Evolutionary conservation across 2,329 filamentous ascomycete genomes (phyloP).

Genomic region (Penicillium sp.): DNA sequence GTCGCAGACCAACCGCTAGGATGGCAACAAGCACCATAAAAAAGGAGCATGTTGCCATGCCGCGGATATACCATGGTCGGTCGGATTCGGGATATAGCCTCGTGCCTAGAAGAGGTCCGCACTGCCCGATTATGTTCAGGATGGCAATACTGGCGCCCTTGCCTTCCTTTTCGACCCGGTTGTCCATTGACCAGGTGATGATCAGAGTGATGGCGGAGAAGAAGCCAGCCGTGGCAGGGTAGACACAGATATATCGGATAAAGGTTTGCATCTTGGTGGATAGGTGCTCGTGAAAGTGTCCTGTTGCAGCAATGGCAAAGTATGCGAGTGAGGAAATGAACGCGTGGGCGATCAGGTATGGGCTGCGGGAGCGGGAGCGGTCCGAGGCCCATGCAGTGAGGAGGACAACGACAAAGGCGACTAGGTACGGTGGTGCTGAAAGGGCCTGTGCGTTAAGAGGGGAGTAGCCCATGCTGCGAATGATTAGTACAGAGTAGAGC

Average conservation of each 20-base stretch:
- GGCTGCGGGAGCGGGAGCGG: conserved; percentile 60
- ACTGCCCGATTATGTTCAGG: conserved; percentile 79
- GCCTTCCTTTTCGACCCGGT: conserved; percentile 68
- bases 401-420: conserved; percentile 72
- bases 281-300: conserved; percentile 44
- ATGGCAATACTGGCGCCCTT: conserved; percentile 78
- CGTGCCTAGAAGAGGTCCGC: conserved; percentile 71
- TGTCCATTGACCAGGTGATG: conserved; percentile 88
- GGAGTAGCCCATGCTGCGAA: conserved; percentile 66
- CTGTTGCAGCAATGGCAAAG: conserved; percentile 61
- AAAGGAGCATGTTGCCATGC: conserved; percentile 63
- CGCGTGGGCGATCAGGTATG: conserved; percentile 69
- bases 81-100: conserved; percentile 63
- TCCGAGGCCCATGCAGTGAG: conserved; percentile 74
- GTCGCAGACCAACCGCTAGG: conserved; percentile 57
- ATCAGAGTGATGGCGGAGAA: conserved; percentile 82
- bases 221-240: conserved; percentile 76
- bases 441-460: conserved; percentile 71
- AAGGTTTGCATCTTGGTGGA: conserved; percentile 35
- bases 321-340: conserved; percentile 67
- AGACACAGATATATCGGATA: conserved; percentile 71
- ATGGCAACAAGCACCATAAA: conserved; percentile 65
- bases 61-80: conserved; percentile 62
- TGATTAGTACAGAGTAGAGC: not conserved
- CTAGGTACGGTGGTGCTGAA: conserved; percentile 77